These are phyloP conservation scores for Brassica juncea DNA, from an alignment of 345 rosid species.

Conservation along the genomic window DNA sequence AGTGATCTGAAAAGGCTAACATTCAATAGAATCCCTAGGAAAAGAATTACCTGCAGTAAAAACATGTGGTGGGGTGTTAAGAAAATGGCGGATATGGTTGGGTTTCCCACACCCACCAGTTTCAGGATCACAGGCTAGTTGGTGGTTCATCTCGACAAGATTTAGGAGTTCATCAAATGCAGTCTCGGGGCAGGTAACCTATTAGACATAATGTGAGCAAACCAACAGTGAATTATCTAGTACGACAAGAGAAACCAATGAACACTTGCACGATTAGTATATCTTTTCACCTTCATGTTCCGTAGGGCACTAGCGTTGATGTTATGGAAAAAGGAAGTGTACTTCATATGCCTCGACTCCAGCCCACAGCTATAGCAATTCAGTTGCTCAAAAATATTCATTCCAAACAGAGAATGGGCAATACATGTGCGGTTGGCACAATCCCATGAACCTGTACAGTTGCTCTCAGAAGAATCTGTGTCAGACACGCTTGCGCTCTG, in stretches of 20 bases:
- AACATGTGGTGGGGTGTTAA: slow-evolving; percentile 72
- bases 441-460: slow-evolving; percentile 71
- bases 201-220: slow-evolving; percentile 11
- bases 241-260: background rate
- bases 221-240: background rate
- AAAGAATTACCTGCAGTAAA: slow-evolving; percentile 69
- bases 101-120: slow-evolving; percentile 85
- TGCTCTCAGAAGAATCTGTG: slow-evolving; percentile 65
- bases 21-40: background rate
- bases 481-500: slow-evolving; percentile 56
- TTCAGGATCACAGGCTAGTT: slow-evolving; percentile 83
- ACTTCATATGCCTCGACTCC: slow-evolving; percentile 88
- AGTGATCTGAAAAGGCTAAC: slow-evolving; percentile 13
- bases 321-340: slow-evolving; percentile 89
- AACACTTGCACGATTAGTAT: slow-evolving; percentile 13
- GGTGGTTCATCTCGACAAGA: slow-evolving; percentile 89
- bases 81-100: slow-evolving; percentile 78
- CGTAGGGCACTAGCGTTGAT: slow-evolving; percentile 91
- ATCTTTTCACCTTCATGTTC: slow-evolving; percentile 64
- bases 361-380: slow-evolving; percentile 75
- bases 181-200: slow-evolving; percentile 73
- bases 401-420: slow-evolving; percentile 90
- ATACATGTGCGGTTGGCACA: slow-evolving; percentile 68
- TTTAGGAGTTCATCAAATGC: slow-evolving; percentile 76
- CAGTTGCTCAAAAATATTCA: slow-evolving; percentile 81